Base-by-base conservation (phyloP, 2,329 filamentous ascomycete species). In the Diaporthe vexans region DNA sequence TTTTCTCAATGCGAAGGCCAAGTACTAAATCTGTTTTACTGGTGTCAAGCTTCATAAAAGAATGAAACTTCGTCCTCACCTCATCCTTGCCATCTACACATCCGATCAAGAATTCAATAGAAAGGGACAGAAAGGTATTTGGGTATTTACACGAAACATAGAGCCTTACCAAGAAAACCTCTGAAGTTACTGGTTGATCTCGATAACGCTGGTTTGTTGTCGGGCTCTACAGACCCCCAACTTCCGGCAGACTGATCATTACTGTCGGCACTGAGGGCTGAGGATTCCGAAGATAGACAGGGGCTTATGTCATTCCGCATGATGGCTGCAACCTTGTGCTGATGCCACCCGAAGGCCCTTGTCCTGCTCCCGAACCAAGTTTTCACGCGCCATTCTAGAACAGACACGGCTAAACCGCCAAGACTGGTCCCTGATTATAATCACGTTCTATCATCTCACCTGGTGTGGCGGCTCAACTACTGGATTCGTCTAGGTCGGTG, bases 221-320 rank as follows among this genome's bases (percentile, higher is more conserved):
- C 37, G 2, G 37, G 4, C 8, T 15, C 37, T 43, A 4, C 10
- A 43, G 11, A 43, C 15, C 15, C 6, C 2, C 8, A 13, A 43
- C 11, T 15, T 15, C 3, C 37, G 10, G 8, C 15, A 4, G 15
- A 4, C 10, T 15, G 6, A 29, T 58, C 33, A 13, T 10, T 24
- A 21, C 19, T 7, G 43, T 51, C 43, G 43, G 61, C 10, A 65
- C 17, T 4, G 5, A 35, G 26, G 58, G 43, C n/a, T 65, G 61
- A 65, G 43, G 26, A 48, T 65, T 10, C 61, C 43, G 35, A 51
- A 29, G 40, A 48, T 5, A 33, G 43, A 51, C 61, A 58, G 26
- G 54, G 54, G n/a, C 68, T 43, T 71, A 71, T 71, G 68, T 71
- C 69, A 71, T 71, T 52, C 57, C 33, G 69, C 69, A 71, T 59